Evolutionary conservation across 805 yeast species (phyloP).

Genomic region (Priceomyces melissophilus): DNA sequence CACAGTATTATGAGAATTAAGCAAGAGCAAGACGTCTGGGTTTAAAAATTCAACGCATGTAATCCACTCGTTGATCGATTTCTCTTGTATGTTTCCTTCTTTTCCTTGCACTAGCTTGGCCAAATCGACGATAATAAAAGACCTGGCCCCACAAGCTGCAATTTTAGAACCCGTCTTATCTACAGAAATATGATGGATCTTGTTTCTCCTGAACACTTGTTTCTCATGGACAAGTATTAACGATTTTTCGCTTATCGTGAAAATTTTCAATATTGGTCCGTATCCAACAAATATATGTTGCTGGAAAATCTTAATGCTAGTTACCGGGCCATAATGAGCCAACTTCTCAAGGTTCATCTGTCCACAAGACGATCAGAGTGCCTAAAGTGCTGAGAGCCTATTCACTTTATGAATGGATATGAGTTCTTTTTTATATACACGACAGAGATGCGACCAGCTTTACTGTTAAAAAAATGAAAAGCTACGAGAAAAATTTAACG

Average conservation of each 20-base stretch:
- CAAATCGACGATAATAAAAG: constrained; percentile 46
- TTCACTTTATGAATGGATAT: no score
- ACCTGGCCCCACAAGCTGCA: constrained; percentile 67
- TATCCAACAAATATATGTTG: constrained; percentile 54
- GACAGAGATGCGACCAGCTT: no score
- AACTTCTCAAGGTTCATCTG: neutral
- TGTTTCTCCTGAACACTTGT: constrained; percentile 63
- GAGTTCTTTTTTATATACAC: no score
- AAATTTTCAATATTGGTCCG: constrained; percentile 64
- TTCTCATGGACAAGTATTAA: constrained; percentile 34
- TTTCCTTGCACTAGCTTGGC: constrained; percentile 22
- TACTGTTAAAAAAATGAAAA: no score
- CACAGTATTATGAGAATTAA: constrained; percentile 80
- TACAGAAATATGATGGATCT: constrained; percentile 73
- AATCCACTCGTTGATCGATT: constrained; percentile 76
- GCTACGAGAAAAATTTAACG: neutral
- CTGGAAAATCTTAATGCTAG: constrained; percentile 50
- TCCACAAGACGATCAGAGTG: neutral
- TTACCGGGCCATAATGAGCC: constrained; percentile 64
- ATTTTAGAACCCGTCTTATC: constrained; percentile 25
- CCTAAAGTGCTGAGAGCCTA: no score
- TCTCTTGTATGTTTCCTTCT: constrained; percentile 31
- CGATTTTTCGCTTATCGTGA: constrained; percentile 33
- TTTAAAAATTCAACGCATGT: constrained; percentile 52
- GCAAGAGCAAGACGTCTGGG: constrained; percentile 38